Evolutionary conservation across 148 eudicot species (phyloP), one percentile per base, ranked within the genome.

Genomic region (Salicornia ramosissima): DNA sequence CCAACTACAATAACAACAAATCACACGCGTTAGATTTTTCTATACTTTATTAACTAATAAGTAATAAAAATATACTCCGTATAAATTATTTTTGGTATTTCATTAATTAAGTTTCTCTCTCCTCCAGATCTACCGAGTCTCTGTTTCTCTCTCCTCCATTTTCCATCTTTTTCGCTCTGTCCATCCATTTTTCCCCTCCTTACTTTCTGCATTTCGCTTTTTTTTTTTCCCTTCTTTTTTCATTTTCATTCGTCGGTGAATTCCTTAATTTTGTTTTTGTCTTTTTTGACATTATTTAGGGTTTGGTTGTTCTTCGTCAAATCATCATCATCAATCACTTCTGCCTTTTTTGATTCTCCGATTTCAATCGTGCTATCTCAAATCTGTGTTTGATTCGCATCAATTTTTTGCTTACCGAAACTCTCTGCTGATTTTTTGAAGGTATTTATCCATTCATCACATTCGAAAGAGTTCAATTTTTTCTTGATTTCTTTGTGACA

Each of bases 41-140:
- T 15, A 47, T 21, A 15, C 52, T 16, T 11, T 47, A 19, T 49
- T 49, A 49, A 16, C 19, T 14, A 46, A 46, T 46, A 15, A 47
- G 16, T 2, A 15, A 49, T 49, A 49, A 1, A 46, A 11, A 46
- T 46, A 46, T 12, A 46, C 16, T 12, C 5, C 15, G 13, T 12
- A 14, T 56, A n/a, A 25, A 24, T 0, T n/a, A n/a, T n/a, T n/a
- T n/a, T n/a, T n/a, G n/a, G n/a, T n/a, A n/a, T n/a, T n/a, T n/a
- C n/a, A n/a, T n/a, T n/a, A n/a, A n/a, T n/a, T n/a, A n/a, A n/a
- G n/a, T 74, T 10, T 68, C 73, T 68, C 64, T 75, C 73, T 63
- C 78, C 52, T 75, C 78, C 47, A 69, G 78, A 68, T 75, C 78
- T 75, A 69, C 51, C 65, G 31, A 8, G 2, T 45, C 14, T 45